Base-by-base conservation (phyloP, 768 basidiomycete genomes). In the Hydnum rufescens region DNA sequence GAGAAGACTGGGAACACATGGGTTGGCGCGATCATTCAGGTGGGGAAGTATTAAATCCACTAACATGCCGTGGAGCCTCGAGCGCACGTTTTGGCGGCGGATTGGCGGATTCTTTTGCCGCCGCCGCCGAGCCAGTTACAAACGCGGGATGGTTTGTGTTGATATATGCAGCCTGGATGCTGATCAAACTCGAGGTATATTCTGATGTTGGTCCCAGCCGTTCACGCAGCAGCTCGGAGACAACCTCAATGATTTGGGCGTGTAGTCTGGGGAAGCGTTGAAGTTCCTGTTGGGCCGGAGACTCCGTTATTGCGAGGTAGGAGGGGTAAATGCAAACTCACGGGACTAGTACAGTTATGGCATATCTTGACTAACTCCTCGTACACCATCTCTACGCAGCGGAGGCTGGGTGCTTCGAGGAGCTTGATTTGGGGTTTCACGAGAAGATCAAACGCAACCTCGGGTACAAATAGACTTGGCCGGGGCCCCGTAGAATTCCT, bases 361-460 rank as follows among this genome's bases (percentile, higher is more conserved):
- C 95, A 97, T 44, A 99, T 92, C 71, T 97, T 97, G 58, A 99
- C 96, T 51, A 99, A 70, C 65, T 99, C 95, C 65, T 99, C 95
- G 63, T 99, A 99, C 4, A 99, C 95, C 59, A 99, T 68, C 64
- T 97, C 95, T 19, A 97, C 95, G 59, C 95, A 99, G 42, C 95
- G 74, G 66, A 95, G 65, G 67, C 87, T 88, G 13, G 95, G 95
- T 6, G 87, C 77, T 65, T 97, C 93, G 49, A 99, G 68, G 23
- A 97, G 71, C 68, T 95, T 92, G 64, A 99, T 96, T 66, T 99
- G 95, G 0, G 95, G 95, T 64, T 97, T 97, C 57, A 99, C 89
- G 51, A 99, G 71, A 42, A 99, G 65, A 62, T 97, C 93, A 61
- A 99, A 99, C 1, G 95, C 95, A 55, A 87, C 78, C 64, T 97